Conservation (phyloP, 2,329 filamentous ascomycete species). For the Cordyceps cateniannulata region DNA sequence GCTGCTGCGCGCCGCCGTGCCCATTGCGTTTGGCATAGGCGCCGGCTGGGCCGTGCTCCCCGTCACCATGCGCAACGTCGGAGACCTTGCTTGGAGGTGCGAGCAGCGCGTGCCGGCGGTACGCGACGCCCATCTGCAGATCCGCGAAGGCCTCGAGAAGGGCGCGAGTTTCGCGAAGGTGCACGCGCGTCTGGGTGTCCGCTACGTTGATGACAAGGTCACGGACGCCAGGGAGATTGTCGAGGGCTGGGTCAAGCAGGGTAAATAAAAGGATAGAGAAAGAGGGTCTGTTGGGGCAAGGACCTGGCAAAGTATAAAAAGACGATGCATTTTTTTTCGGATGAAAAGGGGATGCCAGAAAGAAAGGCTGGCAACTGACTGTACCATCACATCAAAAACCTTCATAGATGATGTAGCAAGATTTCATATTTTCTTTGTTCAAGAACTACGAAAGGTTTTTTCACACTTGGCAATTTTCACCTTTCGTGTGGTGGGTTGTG, state of each 20-base stretch:
- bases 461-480: not conserved
- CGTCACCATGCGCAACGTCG: slow-evolving; percentile 83
- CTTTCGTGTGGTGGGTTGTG: not conserved
- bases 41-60: slow-evolving; percentile 82
- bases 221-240: slow-evolving; percentile 66
- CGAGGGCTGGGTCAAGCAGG: slow-evolving; percentile 88
- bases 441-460: not conserved
- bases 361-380: slow-evolving; percentile 21
- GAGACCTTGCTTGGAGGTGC: slow-evolving; percentile 82
- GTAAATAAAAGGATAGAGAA: slow-evolving; percentile 49
- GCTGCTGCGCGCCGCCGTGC: slow-evolving; percentile 68
- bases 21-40: slow-evolving; percentile 71
- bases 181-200: slow-evolving; percentile 63
- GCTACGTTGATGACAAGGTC: slow-evolving; percentile 76
- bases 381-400: slow-evolving; percentile 26
- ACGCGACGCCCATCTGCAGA: slow-evolving; percentile 70
- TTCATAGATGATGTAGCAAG: slow-evolving; percentile 26
- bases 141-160: slow-evolving; percentile 62
- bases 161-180: slow-evolving; percentile 68
- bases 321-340: not conserved
- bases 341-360: not conserved
- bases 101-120: slow-evolving; percentile 83
- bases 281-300: not conserved
- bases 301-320: slow-evolving; percentile 13
- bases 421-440: slow-evolving; percentile 25